A percentile compares a stretch with the other conserved stretches of the same genome.
Evolutionary conservation across 2,329 filamentous ascomycete species (phyloP).

Genomic region (Rosellinia necatrix): DNA sequence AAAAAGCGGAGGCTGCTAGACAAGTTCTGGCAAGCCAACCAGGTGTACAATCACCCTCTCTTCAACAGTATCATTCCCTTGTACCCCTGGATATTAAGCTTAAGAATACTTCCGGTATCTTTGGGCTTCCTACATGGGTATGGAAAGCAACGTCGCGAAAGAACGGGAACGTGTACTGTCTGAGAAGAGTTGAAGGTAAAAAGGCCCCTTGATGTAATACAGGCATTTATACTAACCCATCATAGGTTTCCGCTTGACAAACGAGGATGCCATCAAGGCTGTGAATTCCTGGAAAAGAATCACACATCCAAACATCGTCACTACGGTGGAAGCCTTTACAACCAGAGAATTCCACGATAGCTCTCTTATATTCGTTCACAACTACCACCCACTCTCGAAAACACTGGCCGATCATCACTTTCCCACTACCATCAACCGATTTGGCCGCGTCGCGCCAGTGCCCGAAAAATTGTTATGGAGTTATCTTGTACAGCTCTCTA

Average conservation of each 20-base stretch:
- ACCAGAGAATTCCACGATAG: conserved; percentile 92
- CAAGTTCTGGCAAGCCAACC: conserved; percentile 79
- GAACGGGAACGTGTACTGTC: conserved; percentile 84
- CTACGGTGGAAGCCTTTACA: conserved; percentile 90
- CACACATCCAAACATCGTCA: conserved; percentile 79
- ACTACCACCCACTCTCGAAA: conserved; percentile 90
- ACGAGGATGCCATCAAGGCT: conserved; percentile 83
- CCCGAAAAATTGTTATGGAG: conserved; percentile 83
- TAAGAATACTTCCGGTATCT: conserved; percentile 76
- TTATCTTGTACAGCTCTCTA: conserved; percentile 90
- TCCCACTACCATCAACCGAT: conserved; percentile 53
- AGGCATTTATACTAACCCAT: conserved; percentile 16
- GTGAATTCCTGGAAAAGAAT: conserved; percentile 91
- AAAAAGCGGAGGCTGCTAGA: conserved; percentile 81
- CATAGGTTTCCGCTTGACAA: conserved; percentile 80
- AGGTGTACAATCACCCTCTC: conserved; percentile 66
- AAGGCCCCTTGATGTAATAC: neutral
- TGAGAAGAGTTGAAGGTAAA: conserved; percentile 81
- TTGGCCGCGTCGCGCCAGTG: conserved; percentile 53
- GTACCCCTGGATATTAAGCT: conserved; percentile 85
- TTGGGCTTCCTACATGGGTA: conserved; percentile 90
- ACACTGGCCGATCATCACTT: conserved; percentile 86
- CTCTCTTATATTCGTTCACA: conserved; percentile 90
- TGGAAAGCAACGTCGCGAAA: conserved; percentile 93
- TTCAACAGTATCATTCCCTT: conserved; percentile 91